Evolutionary conservation across 768 basidiomycete genomes (phyloP).

Genomic region (Auricularia sp.): DNA sequence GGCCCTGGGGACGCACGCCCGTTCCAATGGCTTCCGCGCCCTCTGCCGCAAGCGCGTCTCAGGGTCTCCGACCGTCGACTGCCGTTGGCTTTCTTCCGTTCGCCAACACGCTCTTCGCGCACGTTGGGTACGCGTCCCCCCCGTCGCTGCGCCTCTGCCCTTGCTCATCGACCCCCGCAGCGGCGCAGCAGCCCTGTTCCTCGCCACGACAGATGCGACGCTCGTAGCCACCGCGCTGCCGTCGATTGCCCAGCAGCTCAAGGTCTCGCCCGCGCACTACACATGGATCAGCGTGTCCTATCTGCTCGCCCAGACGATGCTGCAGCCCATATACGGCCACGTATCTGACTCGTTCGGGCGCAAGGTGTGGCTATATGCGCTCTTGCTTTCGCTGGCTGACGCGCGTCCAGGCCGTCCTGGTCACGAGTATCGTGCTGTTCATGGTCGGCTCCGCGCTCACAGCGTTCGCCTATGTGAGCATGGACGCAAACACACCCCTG

Average conservation of each 20-base stretch:
- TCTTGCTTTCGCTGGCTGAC: not conserved
- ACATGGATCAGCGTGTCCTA: slow-evolving; percentile 83
- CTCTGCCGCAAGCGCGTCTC: not conserved
- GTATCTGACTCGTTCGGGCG: slow-evolving; percentile 73
- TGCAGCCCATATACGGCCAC: slow-evolving; percentile 73
- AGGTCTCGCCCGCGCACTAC: slow-evolving; percentile 61
- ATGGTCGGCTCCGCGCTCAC: slow-evolving; percentile 71
- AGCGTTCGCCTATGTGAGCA: slow-evolving; percentile 56
- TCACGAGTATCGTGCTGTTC: slow-evolving; percentile 65
- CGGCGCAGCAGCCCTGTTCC: slow-evolving; percentile 69
- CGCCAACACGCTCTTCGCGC: slow-evolving; percentile 41
- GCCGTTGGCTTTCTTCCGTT: not conserved
- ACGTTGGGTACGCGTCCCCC: slow-evolving; percentile 47
- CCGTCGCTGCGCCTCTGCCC: not conserved
- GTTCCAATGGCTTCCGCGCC: not conserved
- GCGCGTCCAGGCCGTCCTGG: slow-evolving; percentile 48
- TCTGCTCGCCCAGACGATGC: slow-evolving; percentile 78
- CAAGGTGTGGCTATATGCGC: slow-evolving; percentile 37
- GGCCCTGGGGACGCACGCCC: not conserved
- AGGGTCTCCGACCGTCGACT: not conserved
- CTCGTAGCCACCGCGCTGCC: slow-evolving; percentile 80
- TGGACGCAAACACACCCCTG: not conserved
- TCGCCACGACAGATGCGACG: slow-evolving; percentile 78
- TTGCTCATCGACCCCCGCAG: slow-evolving; percentile 28
- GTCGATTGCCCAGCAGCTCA: slow-evolving; percentile 62